Evolutionary conservation across 2,329 filamentous ascomycete genomes (phyloP), one percentile per base, ranked within the genome.

Genomic region (Rhynchosporium graminicola): DNA sequence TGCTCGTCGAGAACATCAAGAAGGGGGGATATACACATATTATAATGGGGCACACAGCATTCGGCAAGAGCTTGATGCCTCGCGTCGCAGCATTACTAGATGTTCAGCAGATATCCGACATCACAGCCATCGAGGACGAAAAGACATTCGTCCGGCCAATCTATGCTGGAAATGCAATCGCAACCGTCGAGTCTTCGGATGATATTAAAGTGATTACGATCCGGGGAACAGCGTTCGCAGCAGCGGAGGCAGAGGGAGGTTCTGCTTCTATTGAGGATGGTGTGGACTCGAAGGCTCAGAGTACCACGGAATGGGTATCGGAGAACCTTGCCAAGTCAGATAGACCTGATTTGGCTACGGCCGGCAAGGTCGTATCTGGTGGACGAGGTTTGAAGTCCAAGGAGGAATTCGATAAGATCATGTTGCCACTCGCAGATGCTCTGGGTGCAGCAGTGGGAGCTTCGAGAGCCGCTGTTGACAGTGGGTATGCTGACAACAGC

Each of bases 401-500:
- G 82, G 92, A 97, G 76, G 93, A 98, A 60, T 99, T 99, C 74
- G 93, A 99, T 79, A 87, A 84, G 71, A 77, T 99, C 60, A 98
- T 99, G 83, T 82, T 92, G 61, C 94, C 95, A 48, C 84, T 99
- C 60, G 95, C 95, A 1, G 95, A 99, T 76, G 86, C 92, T 0
- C 83, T 99, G 3, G 94, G 93, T 50, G 95, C 95, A n/a, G 95
- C 95, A 4, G 92, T 99, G 65, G 95, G 95, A 72, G 95, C 95
- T 33, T 97, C 92, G 57, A 87, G 95, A 72, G 95, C 95, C 20
- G 95, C 95, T 9, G 95, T 99, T 46, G 95, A 99, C 79, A 96
- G 91, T 71, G 95, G 95, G 4, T 99, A 97, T 74, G 95, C 95
- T 36, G 95, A 99, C 80, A 99, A 99, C 83, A 97, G 92, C 77